Evolutionary conservation across 1,284 basidiomycete species (phyloP).

Genomic region (Trichosporon sp.): DNA sequence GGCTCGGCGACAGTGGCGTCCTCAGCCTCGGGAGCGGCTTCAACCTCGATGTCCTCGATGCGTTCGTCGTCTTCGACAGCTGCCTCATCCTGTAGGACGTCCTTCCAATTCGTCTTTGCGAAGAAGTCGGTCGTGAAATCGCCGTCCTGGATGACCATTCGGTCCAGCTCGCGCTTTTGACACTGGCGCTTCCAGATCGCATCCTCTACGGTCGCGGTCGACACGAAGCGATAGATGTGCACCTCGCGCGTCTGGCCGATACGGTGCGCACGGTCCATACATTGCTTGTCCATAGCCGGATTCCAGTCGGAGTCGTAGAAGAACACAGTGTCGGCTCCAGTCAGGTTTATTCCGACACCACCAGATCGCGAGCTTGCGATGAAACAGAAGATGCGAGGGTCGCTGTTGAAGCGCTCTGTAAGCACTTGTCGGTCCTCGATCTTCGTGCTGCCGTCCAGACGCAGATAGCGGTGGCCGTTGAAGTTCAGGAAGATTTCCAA

Average conservation of each 20-base stretch:
- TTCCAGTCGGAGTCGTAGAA: conserved; percentile 95
- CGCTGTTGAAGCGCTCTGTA: conserved; percentile 94
- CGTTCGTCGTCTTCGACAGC: conserved; percentile 51
- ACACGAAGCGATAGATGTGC: conserved; percentile 94
- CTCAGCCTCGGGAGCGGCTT: conserved; percentile 29
- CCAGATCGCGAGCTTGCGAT: conserved; percentile 90
- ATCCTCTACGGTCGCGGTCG: conserved; percentile 79
- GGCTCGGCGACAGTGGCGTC: conserved; percentile 34
- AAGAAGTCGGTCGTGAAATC: conserved; percentile 66
- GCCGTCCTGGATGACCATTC: conserved; percentile 88
- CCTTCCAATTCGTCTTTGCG: conserved; percentile 69
- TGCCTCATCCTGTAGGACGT: conserved; percentile 60
- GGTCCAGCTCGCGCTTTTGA: conserved; percentile 87
- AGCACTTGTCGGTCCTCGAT: conserved; percentile 94
- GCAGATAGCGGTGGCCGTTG: conserved; percentile 87
- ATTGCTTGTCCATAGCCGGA: conserved; percentile 94
- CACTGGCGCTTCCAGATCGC: conserved; percentile 94
- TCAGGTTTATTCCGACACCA: conserved; percentile 92
- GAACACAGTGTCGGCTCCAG: conserved; percentile 94
- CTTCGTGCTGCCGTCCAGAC: conserved; percentile 90
- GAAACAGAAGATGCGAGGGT: conserved; percentile 84
- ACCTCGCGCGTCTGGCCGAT: conserved; percentile 97
- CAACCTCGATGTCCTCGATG: conserved; percentile 34
- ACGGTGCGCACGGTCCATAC: conserved; percentile 73
- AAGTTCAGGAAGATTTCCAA: conserved; percentile 89